Percentiles rank a stretch among this genome's conserved stretches.
phyloP scores from a whole-genome alignment of 1,139 yeast species.

The Candida tetrigidarum region DNA sequence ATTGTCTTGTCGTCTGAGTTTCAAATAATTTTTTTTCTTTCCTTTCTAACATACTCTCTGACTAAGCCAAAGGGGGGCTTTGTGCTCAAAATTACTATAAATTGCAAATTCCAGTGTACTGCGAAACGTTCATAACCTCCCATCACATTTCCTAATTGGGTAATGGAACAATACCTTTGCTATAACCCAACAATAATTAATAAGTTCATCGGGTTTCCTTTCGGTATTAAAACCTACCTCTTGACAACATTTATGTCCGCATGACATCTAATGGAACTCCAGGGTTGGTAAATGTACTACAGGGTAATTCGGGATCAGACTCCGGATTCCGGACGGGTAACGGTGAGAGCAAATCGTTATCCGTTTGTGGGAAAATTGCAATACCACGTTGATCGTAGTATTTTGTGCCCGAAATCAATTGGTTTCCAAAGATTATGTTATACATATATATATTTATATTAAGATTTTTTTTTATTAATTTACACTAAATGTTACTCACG shows the following conservation, averaged over 20 bases:
- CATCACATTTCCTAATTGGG: background rate
- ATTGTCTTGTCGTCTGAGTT: too few relatives aligned
- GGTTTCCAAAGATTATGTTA: background rate
- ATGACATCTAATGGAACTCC: too few relatives aligned
- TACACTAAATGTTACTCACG: background rate
- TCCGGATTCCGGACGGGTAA: too few relatives aligned
- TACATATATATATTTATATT: background rate
- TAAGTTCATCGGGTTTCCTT: too few relatives aligned
- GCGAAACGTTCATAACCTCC: background rate
- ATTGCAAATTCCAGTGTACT: background rate
- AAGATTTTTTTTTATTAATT: background rate
- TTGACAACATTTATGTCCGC: too few relatives aligned
- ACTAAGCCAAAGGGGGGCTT: too few relatives aligned
- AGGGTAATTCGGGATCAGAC: background rate
- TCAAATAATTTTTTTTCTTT: background rate
- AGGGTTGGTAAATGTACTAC: background rate
- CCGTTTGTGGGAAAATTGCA: too few relatives aligned
- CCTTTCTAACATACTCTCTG: background rate
- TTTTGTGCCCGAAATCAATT: too few relatives aligned
- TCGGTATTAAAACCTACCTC: background rate
- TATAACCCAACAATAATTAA: too few relatives aligned
- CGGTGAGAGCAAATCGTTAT: too few relatives aligned
- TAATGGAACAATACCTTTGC: background rate
- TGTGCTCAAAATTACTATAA: slow-evolving; percentile 1
- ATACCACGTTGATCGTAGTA: too few relatives aligned